phyloP scores from a whole-genome alignment of 768 basidiomycete genomes.

The Pilatotrama ljubarskyi region DNA sequence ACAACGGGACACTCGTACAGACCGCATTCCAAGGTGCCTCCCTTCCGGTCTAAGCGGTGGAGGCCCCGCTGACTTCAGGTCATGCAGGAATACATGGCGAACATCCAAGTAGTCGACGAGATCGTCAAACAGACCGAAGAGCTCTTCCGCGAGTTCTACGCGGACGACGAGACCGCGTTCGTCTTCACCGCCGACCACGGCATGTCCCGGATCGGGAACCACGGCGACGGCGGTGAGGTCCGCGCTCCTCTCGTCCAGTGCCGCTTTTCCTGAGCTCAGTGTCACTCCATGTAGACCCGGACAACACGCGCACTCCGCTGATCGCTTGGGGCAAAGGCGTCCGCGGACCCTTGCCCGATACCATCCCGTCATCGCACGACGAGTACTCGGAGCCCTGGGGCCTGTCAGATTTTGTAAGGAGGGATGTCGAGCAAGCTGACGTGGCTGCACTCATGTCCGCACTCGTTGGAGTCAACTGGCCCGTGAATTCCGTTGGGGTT shows the following conservation, averaged over 20 bases:
- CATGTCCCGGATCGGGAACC: slow-evolving; percentile 87
- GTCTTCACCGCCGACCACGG: slow-evolving; percentile 90
- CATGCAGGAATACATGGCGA: slow-evolving; percentile 78
- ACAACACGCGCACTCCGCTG: slow-evolving; percentile 84
- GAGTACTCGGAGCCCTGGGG: slow-evolving; percentile 67
- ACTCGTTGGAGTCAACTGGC: slow-evolving; percentile 71
- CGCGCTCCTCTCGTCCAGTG: background rate
- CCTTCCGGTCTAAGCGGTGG: too few relatives aligned
- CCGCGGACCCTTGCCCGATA: slow-evolving; percentile 64
- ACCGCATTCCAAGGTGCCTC: slow-evolving; percentile 70
- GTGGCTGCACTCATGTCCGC: slow-evolving; percentile 77
- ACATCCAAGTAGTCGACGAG: slow-evolving; percentile 75
- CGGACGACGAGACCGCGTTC: slow-evolving; percentile 68
- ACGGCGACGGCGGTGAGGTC: slow-evolving; percentile 72
- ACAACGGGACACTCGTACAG: slow-evolving; percentile 87
- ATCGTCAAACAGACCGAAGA: slow-evolving; percentile 69
- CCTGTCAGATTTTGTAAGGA: slow-evolving; percentile 55
- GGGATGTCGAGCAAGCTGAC: slow-evolving; percentile 85
- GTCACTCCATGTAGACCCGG: slow-evolving; percentile 56
- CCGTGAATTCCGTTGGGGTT: slow-evolving; percentile 81
- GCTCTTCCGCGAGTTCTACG: slow-evolving; percentile 63
- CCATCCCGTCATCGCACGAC: slow-evolving; percentile 60
- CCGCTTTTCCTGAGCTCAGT: background rate
- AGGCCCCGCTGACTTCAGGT: background rate
- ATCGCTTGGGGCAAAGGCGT: slow-evolving; percentile 82